A percentile compares a stretch with the other conserved stretches of the same genome.
These are phyloP conservation scores for Lachnellula subtilissima DNA, from an alignment of 2,329 filamentous ascomycete species.

Conservation along the genomic window DNA sequence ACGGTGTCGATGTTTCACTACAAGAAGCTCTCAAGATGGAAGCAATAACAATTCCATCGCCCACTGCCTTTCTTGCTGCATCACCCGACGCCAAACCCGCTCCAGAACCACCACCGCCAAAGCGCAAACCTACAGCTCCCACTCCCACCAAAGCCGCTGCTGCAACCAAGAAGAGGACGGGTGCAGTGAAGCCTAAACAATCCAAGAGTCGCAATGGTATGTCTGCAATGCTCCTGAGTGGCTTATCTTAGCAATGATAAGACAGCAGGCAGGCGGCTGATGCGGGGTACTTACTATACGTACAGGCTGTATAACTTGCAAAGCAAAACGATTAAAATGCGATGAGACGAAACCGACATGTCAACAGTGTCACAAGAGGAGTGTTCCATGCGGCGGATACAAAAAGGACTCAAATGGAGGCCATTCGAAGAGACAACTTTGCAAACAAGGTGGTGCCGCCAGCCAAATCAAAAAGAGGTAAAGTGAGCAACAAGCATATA, in stretches of 20 bases:
- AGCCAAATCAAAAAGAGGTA: slow-evolving; percentile 24
- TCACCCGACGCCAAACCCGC: slow-evolving; percentile 31
- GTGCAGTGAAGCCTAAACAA: slow-evolving; percentile 59
- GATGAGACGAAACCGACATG: slow-evolving; percentile 68
- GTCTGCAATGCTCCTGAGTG: slow-evolving; percentile 25
- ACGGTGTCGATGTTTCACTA: slow-evolving; percentile 17
- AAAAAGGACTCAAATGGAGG: slow-evolving; percentile 72
- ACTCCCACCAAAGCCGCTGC: slow-evolving; percentile 15
- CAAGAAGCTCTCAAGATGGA: slow-evolving; percentile 41
- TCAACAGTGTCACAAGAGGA: slow-evolving; percentile 60
- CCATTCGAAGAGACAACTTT: slow-evolving; percentile 61
- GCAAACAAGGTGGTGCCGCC: slow-evolving; percentile 35
- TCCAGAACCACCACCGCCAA: slow-evolving; percentile 27
- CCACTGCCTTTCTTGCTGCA: slow-evolving; percentile 47
- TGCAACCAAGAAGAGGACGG: slow-evolving; percentile 29
- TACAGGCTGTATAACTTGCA: slow-evolving; percentile 68
- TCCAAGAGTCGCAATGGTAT: slow-evolving; percentile 72
- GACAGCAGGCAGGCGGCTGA: slow-evolving; percentile 9
- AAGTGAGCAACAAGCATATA: background rate
- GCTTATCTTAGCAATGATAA: slow-evolving; percentile 27
- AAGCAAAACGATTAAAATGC: slow-evolving; percentile 68
- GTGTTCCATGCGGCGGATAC: slow-evolving; percentile 64
- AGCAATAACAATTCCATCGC: slow-evolving; percentile 55
- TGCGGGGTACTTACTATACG: background rate
- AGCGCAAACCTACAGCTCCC: slow-evolving; percentile 22